Evolutionary conservation across 2,329 filamentous ascomycete genomes (phyloP).

Genomic region (Cladophialophora bantiana): DNA sequence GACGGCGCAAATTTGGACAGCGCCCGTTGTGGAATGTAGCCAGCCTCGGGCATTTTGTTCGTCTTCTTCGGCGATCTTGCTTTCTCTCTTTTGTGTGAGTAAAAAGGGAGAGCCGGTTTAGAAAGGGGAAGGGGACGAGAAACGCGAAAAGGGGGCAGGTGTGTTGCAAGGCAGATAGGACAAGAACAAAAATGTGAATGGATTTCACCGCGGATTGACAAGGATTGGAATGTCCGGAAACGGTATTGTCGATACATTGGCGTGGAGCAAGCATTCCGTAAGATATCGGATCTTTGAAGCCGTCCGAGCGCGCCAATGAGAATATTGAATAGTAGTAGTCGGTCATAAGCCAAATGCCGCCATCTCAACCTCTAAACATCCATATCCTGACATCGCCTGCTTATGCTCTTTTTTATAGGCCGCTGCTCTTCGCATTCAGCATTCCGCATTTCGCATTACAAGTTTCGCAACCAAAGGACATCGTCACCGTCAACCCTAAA

Average conservation of each 20-base stretch:
- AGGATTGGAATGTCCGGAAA: too few species aligned
- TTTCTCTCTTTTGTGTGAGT: not conserved
- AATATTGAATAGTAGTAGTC: not conserved
- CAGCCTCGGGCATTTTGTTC: not conserved
- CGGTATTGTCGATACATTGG: too few species aligned
- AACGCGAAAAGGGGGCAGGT: too few species aligned
- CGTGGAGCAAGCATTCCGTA: not conserved
- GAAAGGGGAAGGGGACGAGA: too few species aligned
- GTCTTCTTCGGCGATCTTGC: not conserved
- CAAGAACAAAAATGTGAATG: too few species aligned
- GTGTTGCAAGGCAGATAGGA: too few species aligned
- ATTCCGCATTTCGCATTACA: not conserved
- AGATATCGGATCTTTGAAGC: not conserved
- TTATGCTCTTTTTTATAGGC: too few species aligned
- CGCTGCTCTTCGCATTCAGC: not conserved
- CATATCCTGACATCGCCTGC: too few species aligned
- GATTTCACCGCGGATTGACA: too few species aligned
- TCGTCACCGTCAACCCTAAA: too few species aligned
- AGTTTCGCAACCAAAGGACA: not conserved
- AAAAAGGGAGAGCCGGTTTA: not conserved
- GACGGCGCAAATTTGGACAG: constrained; percentile 23
- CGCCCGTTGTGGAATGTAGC: constrained; percentile 28
- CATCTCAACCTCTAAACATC: not conserved
- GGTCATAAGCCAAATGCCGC: not conserved
- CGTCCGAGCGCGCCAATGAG: not conserved